Conservation (phyloP, 768 basidiomycete species). For the Mycena haematopus region DNA sequence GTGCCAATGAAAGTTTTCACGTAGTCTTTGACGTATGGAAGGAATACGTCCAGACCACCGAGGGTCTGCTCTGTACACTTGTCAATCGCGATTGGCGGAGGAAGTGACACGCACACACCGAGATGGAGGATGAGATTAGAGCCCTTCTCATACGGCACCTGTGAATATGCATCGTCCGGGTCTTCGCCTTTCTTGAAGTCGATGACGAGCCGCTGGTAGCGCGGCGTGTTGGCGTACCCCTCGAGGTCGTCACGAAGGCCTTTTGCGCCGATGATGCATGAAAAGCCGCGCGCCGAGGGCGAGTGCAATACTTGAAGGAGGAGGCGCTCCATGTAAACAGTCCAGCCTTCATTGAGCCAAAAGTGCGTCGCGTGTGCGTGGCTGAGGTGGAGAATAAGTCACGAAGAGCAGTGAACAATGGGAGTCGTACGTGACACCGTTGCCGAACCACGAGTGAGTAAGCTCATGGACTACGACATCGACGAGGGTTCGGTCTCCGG, state of each 20-base stretch:
- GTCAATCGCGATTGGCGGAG: not conserved
- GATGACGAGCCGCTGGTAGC: slow-evolving; percentile 83
- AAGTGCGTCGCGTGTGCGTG: slow-evolving; percentile 81
- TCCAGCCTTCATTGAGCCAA: slow-evolving; percentile 95
- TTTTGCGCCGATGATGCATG: slow-evolving; percentile 78
- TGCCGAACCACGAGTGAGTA: slow-evolving; percentile 92
- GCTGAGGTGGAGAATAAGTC: slow-evolving; percentile 36
- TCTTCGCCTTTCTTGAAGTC: slow-evolving; percentile 76
- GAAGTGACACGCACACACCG: slow-evolving; percentile 47
- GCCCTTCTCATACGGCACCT: slow-evolving; percentile 89
- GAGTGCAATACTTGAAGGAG: slow-evolving; percentile 73
- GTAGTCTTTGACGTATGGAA: slow-evolving; percentile 86
- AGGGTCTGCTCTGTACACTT: slow-evolving; percentile 63
- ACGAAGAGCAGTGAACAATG: not conserved
- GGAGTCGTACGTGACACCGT: slow-evolving; percentile 79
- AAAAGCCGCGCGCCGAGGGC: slow-evolving; percentile 79
- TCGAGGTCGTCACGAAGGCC: slow-evolving; percentile 74
- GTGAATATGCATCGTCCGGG: slow-evolving; percentile 77
- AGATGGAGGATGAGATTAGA: slow-evolving; percentile 87
- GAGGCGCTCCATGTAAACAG: slow-evolving; percentile 90
- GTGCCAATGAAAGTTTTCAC: slow-evolving; percentile 81
- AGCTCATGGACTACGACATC: slow-evolving; percentile 91
- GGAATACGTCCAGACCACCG: slow-evolving; percentile 83
- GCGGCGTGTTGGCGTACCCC: slow-evolving; percentile 62
- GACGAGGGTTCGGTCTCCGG: slow-evolving; percentile 85